Evolutionary conservation across 1,139 yeast genomes (phyloP).

Genomic region (Diutina neorugosa): DNA sequence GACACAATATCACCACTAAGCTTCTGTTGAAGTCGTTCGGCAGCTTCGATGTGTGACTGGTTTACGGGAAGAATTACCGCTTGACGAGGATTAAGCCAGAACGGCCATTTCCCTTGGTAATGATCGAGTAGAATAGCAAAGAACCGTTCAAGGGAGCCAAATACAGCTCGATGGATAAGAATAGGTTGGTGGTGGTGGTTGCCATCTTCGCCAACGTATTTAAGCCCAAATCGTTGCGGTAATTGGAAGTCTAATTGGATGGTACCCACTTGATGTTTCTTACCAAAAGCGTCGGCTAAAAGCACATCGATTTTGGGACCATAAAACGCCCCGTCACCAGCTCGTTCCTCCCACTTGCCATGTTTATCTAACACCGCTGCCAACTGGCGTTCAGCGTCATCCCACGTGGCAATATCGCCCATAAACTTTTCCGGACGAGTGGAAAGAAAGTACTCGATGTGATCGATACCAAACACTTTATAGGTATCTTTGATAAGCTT

Average conservation of each 20-base stretch:
- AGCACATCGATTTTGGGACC: constrained; percentile 92
- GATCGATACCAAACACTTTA: constrained; percentile 57
- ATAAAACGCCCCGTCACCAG: constrained; percentile 96
- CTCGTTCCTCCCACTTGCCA: constrained; percentile 59
- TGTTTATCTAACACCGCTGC: constrained; percentile 45
- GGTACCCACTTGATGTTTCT: constrained; percentile 91
- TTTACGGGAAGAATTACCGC: constrained; percentile 79
- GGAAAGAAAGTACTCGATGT: constrained; percentile 62
- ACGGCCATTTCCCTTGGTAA: constrained; percentile 94
- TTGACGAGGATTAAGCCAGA: constrained; percentile 95
- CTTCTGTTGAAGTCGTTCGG: constrained; percentile 33
- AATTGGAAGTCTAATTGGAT: constrained; percentile 92
- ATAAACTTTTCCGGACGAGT: constrained; percentile 83
- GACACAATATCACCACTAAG: constrained; percentile 39
- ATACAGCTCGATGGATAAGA: constrained; percentile 89
- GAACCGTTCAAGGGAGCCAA: constrained; percentile 89
- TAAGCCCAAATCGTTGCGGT: constrained; percentile 72
- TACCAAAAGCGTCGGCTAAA: constrained; percentile 70
- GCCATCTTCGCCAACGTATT: constrained; percentile 44
- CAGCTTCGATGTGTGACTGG: constrained; percentile 39
- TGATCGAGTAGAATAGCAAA: constrained; percentile 86
- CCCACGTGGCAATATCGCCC: constrained; percentile 79
- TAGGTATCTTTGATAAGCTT: constrained; percentile 70
- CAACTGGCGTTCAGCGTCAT: constrained; percentile 67
- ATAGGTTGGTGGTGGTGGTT: constrained; percentile 57